Evolutionary conservation across 768 basidiomycete genomes (phyloP).

Genomic region (Cyclocybe aegerita): DNA sequence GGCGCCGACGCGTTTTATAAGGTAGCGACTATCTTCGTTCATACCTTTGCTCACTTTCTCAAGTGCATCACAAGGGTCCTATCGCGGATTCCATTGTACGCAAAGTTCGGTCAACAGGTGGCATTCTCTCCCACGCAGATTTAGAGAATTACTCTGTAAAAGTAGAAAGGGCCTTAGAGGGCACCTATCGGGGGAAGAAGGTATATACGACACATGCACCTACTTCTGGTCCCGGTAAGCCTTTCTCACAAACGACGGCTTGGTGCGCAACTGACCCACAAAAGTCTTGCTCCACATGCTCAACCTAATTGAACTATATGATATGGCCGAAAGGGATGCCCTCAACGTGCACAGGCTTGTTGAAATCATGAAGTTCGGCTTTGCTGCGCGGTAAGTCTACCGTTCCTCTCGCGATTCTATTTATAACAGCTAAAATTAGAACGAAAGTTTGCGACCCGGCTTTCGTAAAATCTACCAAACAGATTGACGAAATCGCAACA

Average conservation of each 20-base stretch:
- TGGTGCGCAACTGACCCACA: neutral
- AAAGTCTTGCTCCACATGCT: slow-evolving; percentile 84
- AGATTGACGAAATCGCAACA: slow-evolving; percentile 64
- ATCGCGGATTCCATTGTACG: slow-evolving; percentile 79
- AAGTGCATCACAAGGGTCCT: slow-evolving; percentile 76
- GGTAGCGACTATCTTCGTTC: slow-evolving; percentile 30
- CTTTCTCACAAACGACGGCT: neutral
- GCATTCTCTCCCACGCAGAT: slow-evolving; percentile 78
- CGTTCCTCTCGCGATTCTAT: neutral
- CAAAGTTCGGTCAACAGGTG: slow-evolving; percentile 72
- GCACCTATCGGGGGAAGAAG: slow-evolving; percentile 73
- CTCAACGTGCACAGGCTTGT: slow-evolving; percentile 78
- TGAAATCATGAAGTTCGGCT: slow-evolving; percentile 80
- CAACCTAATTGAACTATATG: slow-evolving; percentile 84
- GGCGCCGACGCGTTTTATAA: slow-evolving; percentile 86
- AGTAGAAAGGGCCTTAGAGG: slow-evolving; percentile 71
- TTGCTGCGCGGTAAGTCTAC: slow-evolving; percentile 42
- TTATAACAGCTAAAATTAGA: slow-evolving; percentile 33
- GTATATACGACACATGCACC: slow-evolving; percentile 88
- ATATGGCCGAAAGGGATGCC: slow-evolving; percentile 50
- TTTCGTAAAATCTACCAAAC: slow-evolving; percentile 54
- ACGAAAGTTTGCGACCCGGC: slow-evolving; percentile 82
- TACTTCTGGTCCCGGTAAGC: slow-evolving; percentile 71
- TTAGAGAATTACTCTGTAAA: slow-evolving; percentile 67
- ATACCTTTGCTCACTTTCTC: slow-evolving; percentile 10